Evolutionary conservation across 208 protist species (phyloP).

Genomic region (Borovskyia barvae): DNA sequence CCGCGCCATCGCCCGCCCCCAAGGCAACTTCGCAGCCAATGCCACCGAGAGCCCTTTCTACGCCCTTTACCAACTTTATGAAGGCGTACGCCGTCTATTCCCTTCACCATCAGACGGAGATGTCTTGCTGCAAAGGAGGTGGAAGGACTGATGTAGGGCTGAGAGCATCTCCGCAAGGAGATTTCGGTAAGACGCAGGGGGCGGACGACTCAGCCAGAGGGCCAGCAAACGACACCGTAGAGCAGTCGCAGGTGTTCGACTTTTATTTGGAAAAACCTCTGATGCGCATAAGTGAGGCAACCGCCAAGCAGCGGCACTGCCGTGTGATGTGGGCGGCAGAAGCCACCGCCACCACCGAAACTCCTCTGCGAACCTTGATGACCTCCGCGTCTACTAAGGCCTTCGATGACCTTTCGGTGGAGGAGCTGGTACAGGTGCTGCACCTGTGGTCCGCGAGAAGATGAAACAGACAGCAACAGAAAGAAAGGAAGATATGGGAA

Average conservation of each 20-base stretch:
- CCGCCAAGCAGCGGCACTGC: conserved; percentile 17
- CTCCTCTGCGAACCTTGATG: background rate
- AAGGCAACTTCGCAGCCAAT: too few relatives aligned
- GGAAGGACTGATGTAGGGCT: too few relatives aligned
- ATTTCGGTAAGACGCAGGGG: background rate
- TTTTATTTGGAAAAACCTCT: conserved; percentile 35
- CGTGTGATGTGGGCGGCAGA: conserved; percentile 7
- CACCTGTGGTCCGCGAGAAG: too few relatives aligned
- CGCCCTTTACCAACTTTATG: conserved; percentile 34
- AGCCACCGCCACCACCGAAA: background rate
- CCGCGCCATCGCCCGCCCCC: too few relatives aligned
- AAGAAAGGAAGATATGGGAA: too few relatives aligned
- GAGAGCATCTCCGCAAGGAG: background rate
- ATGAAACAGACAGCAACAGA: too few relatives aligned
- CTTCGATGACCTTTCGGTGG: conserved; percentile 33
- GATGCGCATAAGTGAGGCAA: conserved; percentile 18
- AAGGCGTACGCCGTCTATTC: conserved; percentile 38
- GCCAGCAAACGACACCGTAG: background rate
- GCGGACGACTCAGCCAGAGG: background rate
- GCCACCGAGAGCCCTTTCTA: too few relatives aligned
- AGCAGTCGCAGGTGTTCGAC: conserved; percentile 7
- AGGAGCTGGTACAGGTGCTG: conserved; percentile 30
- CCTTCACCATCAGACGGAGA: too few relatives aligned
- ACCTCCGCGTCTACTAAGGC: conserved; percentile 14
- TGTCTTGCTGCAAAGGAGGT: too few relatives aligned